Evolutionary conservation across 495 filamentous ascomycete species (phyloP).

Genomic region (Annulohypoxylon stygium): DNA sequence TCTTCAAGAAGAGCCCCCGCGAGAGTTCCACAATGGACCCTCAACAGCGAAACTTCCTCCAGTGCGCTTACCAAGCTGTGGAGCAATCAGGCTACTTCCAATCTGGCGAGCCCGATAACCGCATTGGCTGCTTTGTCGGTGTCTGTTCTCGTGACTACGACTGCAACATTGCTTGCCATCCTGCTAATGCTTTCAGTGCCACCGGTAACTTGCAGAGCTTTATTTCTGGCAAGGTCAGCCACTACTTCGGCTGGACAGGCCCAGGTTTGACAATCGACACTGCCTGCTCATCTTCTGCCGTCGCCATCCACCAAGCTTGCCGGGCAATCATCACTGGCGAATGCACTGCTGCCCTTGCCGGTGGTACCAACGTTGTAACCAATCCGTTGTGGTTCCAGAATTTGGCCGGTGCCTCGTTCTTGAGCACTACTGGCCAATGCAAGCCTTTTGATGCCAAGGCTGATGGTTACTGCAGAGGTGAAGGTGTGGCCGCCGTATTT

Average conservation of each 20-base stretch:
- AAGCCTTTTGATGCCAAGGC: conserved; percentile 60
- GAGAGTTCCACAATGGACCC: conserved; percentile 63
- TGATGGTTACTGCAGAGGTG: conserved; percentile 71
- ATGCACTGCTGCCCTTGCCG: conserved; percentile 57
- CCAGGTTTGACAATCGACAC: conserved; percentile 68
- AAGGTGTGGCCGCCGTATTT: conserved; percentile 64
- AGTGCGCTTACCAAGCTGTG: conserved; percentile 63
- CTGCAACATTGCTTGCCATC: conserved; percentile 49
- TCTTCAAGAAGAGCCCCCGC: conserved; percentile 63
- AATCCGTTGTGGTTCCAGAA: conserved; percentile 52
- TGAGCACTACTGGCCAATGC: conserved; percentile 53
- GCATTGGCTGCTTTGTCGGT: conserved; percentile 55
- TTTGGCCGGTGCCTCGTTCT: conserved; percentile 56
- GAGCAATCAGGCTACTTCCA: conserved; percentile 54
- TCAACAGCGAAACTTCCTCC: conserved; percentile 59
- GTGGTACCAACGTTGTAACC: conserved; percentile 50
- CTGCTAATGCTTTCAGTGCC: conserved; percentile 47
- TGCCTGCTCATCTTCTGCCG: conserved; percentile 66
- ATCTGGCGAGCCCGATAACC: conserved; percentile 20
- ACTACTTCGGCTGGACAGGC: conserved; percentile 67
- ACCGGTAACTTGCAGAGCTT: conserved; percentile 50
- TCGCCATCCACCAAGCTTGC: conserved; percentile 60
- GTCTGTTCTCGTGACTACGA: conserved; percentile 49
- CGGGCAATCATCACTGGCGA: conserved; percentile 58
- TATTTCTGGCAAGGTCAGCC: conserved; percentile 50